A percentile compares a stretch with the other conserved stretches of the same genome.
Conservation (phyloP, 2,329 filamentous ascomycete species). For the Knufia fluminis region DNA sequence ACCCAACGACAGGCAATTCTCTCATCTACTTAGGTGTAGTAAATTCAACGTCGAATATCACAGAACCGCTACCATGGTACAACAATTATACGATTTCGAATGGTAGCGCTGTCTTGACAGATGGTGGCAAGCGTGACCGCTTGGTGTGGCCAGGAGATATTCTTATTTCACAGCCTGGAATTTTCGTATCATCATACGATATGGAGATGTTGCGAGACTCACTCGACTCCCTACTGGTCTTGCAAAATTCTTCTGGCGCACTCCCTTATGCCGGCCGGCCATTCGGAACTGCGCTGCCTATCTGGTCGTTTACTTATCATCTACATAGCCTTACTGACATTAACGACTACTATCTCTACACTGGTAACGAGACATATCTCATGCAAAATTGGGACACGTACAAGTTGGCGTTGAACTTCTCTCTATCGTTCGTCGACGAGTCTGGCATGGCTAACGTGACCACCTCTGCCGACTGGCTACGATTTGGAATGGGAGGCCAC, state of each 20-base stretch:
- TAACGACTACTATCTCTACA: conserved; percentile 37
- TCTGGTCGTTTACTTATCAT: conserved; percentile 48
- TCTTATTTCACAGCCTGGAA: conserved; percentile 46
- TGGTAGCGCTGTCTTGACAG: conserved; percentile 29
- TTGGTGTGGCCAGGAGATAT: conserved; percentile 55
- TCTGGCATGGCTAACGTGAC: conserved; percentile 41
- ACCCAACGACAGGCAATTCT: conserved; percentile 23
- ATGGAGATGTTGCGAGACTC: conserved; percentile 43
- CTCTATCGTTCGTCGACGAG: conserved; percentile 34
- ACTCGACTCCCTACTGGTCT: conserved; percentile 39
- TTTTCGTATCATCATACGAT: conserved; percentile 48
- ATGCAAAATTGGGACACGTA: conserved; percentile 35
- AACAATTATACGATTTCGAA: conserved; percentile 19
- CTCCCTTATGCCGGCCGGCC: conserved; percentile 45
- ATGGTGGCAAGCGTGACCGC: conserved; percentile 34
- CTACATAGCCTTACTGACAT: conserved; percentile 40
- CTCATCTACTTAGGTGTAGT: conserved; percentile 13
- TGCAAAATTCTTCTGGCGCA: conserved; percentile 37
- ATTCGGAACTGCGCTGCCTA: conserved; percentile 24
- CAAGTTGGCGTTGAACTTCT: conserved; percentile 36
- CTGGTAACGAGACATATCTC: conserved; percentile 34
- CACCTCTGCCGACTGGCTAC: conserved; percentile 37
- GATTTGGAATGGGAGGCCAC: conserved; percentile 43
- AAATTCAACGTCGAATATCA: conserved; percentile 5
- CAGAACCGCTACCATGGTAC: conserved; percentile 11